A percentile compares a stretch with the other conserved stretches of the same genome.
Evolutionary conservation across 805 yeast species (phyloP).

Genomic region (Saccharomycopsis javanensis): DNA sequence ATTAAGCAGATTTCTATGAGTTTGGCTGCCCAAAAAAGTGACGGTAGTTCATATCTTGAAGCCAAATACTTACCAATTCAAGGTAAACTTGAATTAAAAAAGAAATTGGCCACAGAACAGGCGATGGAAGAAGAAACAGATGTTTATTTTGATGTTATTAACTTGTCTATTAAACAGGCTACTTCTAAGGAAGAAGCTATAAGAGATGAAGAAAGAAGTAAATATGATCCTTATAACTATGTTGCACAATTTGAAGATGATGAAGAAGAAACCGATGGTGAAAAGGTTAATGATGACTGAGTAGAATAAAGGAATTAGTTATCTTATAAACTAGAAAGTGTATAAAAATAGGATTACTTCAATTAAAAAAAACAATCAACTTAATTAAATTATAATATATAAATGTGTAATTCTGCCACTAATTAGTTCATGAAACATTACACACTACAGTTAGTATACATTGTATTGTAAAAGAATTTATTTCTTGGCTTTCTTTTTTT

Average conservation of each 20-base stretch:
- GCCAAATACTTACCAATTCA: constrained; percentile 73
- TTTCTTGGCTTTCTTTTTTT: not conserved
- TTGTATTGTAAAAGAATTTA: not conserved
- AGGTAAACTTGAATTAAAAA: constrained; percentile 72
- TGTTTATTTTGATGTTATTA: constrained; percentile 50
- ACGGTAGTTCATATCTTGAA: constrained; percentile 37
- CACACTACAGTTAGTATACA: not conserved
- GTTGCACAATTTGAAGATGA: constrained; percentile 47
- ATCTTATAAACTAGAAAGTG: not conserved
- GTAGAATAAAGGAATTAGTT: not conserved
- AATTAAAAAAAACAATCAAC: not conserved
- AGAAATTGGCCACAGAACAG: constrained; percentile 54
- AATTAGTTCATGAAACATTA: not conserved
- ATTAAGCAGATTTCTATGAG: constrained; percentile 20
- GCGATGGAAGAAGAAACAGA: constrained; percentile 39
- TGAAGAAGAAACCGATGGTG: constrained; percentile 28
- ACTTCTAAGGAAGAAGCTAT: constrained; percentile 56
- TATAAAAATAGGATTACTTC: not conserved
- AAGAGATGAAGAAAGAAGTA: constrained; percentile 60
- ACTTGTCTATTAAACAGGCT: constrained; percentile 60
- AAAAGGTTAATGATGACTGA: constrained; percentile 12
- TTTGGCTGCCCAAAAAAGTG: constrained; percentile 67
- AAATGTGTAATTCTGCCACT: not conserved
- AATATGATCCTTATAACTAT: constrained; percentile 71
- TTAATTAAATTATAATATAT: not conserved